Conservation (phyloP, 805 yeast species). For the Teunomyces kruisii region DNA sequence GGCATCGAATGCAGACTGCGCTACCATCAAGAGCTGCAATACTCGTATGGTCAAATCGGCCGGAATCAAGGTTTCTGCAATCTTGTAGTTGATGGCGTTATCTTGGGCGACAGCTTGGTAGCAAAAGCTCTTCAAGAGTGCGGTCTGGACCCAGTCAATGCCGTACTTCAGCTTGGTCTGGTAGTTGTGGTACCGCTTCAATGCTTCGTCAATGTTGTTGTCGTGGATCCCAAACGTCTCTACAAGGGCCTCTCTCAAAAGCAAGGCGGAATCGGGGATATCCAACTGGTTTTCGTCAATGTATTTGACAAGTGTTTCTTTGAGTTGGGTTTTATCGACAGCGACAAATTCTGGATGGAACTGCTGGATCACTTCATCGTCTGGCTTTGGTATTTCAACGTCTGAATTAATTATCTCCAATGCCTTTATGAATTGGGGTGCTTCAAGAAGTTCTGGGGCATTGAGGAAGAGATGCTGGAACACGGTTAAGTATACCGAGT, state of each 20-base stretch:
- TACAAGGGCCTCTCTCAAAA: slow-evolving; percentile 31
- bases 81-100: slow-evolving; percentile 26
- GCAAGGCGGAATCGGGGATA: slow-evolving; percentile 10
- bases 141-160: slow-evolving; percentile 40
- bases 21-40: slow-evolving; percentile 43
- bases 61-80: slow-evolving; percentile 40
- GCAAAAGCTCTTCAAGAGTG: slow-evolving; percentile 40
- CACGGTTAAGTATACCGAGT: neutral
- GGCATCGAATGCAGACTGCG: slow-evolving; percentile 36
- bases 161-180: slow-evolving; percentile 39
- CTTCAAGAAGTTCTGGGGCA: slow-evolving; percentile 4
- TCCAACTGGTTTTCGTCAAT: slow-evolving; percentile 25
- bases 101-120: slow-evolving; percentile 37
- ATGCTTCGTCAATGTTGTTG: slow-evolving; percentile 26
- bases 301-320: slow-evolving; percentile 14
- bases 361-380: neutral
- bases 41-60: slow-evolving; percentile 29
- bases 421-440: slow-evolving; percentile 3
- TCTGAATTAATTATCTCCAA: neutral
- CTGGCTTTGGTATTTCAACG: neutral
- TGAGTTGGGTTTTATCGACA: neutral
- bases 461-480: neutral
- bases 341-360: neutral
- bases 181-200: slow-evolving; percentile 41
- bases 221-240: slow-evolving; percentile 31